These are phyloP conservation scores for Misopates orontium DNA, from an alignment of 257 asterid species.

Conservation along the genomic window DNA sequence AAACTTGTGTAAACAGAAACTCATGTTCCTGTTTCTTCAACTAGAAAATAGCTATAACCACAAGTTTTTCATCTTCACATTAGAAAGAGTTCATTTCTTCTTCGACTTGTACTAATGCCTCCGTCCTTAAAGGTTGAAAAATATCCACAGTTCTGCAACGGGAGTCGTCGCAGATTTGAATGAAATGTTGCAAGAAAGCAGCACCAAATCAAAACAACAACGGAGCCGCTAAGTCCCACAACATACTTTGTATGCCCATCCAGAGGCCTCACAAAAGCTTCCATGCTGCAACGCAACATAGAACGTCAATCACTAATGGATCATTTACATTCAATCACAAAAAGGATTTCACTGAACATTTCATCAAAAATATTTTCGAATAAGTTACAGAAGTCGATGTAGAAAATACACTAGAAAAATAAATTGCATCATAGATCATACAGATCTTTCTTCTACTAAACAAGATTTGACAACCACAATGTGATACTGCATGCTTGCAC, in stretches of 20 bases:
- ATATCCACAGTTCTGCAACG: constrained; percentile 38
- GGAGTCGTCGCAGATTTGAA: constrained; percentile 28
- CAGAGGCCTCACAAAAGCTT: constrained; percentile 32
- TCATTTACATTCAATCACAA: too few relatives aligned
- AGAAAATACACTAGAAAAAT: too few relatives aligned
- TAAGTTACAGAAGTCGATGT: too few relatives aligned
- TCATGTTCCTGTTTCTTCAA: constrained; percentile 26
- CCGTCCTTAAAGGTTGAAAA: constrained; percentile 25
- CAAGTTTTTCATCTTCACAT: constrained; percentile 20
- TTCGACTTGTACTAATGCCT: constrained; percentile 18
- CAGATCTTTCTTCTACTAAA: too few relatives aligned
- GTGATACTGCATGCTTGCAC: too few relatives aligned
- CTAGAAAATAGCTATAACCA: constrained; percentile 26
- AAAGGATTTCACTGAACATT: too few relatives aligned
- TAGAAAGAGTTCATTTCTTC: constrained; percentile 10
- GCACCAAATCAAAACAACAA: constrained; percentile 21
- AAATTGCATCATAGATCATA: too few relatives aligned
- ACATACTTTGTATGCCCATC: not conserved
- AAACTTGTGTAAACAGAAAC: constrained; percentile 25
- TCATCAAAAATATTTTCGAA: too few relatives aligned
- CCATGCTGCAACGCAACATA: constrained; percentile 42
- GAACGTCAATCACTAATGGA: not conserved
- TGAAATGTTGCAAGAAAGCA: constrained; percentile 16
- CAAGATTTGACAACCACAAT: too few relatives aligned
- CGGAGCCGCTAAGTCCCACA: constrained; percentile 27